Evolutionary conservation across 306 rosid species (phyloP).

Genomic region (Medicago ruthenica): DNA sequence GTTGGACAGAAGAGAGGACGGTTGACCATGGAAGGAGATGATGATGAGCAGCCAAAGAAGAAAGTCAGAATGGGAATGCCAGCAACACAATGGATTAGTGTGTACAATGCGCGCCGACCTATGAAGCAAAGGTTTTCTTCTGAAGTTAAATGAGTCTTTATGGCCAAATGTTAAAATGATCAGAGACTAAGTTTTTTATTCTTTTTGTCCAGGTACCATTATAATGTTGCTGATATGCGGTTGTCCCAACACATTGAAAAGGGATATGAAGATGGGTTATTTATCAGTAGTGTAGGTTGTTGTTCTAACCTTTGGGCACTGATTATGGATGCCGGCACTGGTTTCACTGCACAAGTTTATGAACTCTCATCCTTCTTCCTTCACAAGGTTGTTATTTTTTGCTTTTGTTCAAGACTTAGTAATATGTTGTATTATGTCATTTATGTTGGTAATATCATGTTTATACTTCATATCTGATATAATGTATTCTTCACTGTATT

Average conservation of each 20-base stretch:
- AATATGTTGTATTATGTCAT: neutral
- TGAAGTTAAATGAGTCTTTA: constrained; percentile 25
- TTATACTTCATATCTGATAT: constrained; percentile 20
- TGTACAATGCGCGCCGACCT: constrained; percentile 87
- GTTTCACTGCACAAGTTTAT: constrained; percentile 80
- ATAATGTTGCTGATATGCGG: constrained; percentile 88
- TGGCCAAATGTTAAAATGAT: neutral
- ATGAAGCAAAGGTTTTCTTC: constrained; percentile 88
- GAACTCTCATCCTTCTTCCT: constrained; percentile 74
- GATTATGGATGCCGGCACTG: constrained; percentile 98
- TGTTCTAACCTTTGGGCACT: constrained; percentile 87
- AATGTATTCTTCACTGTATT: constrained; percentile 7
- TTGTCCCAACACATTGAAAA: constrained; percentile 84
- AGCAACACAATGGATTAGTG: constrained; percentile 94
- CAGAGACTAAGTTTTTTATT: constrained; percentile 5
- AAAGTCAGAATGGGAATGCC: constrained; percentile 89
- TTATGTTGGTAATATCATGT: constrained; percentile 9
- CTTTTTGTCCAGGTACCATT: constrained; percentile 73
- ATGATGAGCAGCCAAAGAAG: constrained; percentile 90
- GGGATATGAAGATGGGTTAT: constrained; percentile 86
- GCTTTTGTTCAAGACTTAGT: constrained; percentile 1
- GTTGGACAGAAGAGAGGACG: constrained; percentile 90
- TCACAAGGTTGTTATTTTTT: constrained; percentile 68
- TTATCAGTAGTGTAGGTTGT: constrained; percentile 78
- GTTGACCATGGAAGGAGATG: constrained; percentile 75